Evolutionary conservation across 768 basidiomycete genomes (phyloP).

Genomic region (Amyloporia xantha): DNA sequence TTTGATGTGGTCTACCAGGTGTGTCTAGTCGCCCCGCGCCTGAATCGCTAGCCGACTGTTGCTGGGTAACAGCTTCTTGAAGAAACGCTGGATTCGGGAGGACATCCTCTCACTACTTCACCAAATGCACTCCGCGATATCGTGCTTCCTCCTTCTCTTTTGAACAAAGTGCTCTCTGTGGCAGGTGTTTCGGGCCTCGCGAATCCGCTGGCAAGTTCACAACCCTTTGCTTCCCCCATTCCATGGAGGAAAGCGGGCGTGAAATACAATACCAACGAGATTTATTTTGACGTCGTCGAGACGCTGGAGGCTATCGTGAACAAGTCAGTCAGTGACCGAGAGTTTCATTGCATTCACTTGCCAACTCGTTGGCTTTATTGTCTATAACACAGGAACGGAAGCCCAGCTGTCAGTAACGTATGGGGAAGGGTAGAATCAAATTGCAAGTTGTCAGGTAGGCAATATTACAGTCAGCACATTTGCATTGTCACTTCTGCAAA

Average conservation of each 20-base stretch:
- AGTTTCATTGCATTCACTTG: background rate
- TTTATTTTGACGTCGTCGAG: slow-evolving; percentile 88
- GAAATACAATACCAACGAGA: slow-evolving; percentile 82
- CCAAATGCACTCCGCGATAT: slow-evolving; percentile 88
- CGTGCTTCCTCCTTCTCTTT: slow-evolving; percentile 83
- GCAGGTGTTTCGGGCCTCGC: slow-evolving; percentile 43
- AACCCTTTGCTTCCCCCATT: slow-evolving; percentile 79
- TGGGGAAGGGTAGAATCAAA: slow-evolving; percentile 77
- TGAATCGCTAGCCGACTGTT: background rate
- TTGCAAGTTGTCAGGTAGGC: slow-evolving; percentile 64
- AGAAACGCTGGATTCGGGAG: slow-evolving; percentile 91
- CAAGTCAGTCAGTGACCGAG: slow-evolving; percentile 57
- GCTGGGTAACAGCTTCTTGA: slow-evolving; percentile 88
- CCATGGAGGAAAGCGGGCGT: slow-evolving; percentile 89
- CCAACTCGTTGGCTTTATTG: background rate
- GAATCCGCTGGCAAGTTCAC: slow-evolving; percentile 27
- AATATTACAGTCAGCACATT: background rate
- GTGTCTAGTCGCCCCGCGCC: too few species aligned
- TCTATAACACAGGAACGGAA: slow-evolving; percentile 51
- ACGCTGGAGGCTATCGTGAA: slow-evolving; percentile 73
- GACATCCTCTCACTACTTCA: slow-evolving; percentile 88
- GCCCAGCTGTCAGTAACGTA: slow-evolving; percentile 56
- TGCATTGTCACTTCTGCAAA: background rate
- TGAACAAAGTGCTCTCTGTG: slow-evolving; percentile 43
- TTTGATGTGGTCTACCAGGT: slow-evolving; percentile 96